Conservation (phyloP, 2,329 filamentous ascomycete genomes). For the Mycosphaerelloides madeirae region DNA sequence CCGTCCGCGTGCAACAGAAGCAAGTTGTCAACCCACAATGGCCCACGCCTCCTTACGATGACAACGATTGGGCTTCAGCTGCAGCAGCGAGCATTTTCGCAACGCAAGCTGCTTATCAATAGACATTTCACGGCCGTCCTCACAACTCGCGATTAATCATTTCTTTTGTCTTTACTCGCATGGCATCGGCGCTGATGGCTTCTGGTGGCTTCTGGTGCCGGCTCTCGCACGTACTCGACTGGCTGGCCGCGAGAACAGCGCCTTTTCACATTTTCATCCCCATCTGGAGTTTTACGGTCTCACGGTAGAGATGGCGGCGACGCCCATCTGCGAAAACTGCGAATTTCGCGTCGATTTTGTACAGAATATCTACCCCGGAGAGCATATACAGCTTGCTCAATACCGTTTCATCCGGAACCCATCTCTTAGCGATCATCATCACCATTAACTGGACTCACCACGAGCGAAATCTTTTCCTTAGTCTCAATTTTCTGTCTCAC, state of each 20-base stretch:
- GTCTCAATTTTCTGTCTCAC: not conserved
- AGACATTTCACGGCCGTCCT: constrained; percentile 11
- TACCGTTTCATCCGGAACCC: constrained; percentile 8
- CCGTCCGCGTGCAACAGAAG: constrained; percentile 51
- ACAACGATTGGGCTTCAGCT: constrained; percentile 82
- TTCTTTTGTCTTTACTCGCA: constrained; percentile 18
- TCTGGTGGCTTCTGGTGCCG: too few species aligned
- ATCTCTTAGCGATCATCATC: constrained; percentile 2
- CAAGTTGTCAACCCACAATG: constrained; percentile 62
- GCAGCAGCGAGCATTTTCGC: constrained; percentile 78
- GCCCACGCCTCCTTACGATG: constrained; percentile 93
- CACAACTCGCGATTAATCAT: constrained; percentile 2
- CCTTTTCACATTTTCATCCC: constrained; percentile 4
- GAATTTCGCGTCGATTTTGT: constrained; percentile 12
- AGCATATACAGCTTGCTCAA: constrained; percentile 10
- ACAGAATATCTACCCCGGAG: constrained; percentile 13
- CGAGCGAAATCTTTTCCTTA: constrained; percentile 9
- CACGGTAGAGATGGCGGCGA: constrained; percentile 5
- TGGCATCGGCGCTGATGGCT: constrained; percentile 11
- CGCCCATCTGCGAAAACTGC: constrained; percentile 10
- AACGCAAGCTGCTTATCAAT: constrained; percentile 51
- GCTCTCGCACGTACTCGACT: constrained; percentile 5
- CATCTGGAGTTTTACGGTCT: constrained; percentile 8
- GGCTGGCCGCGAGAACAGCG: constrained; percentile 15
- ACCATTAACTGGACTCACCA: constrained; percentile 3